Conservation (phyloP, 139 green algal species). For the Chlamydomonas sp. region DNA sequence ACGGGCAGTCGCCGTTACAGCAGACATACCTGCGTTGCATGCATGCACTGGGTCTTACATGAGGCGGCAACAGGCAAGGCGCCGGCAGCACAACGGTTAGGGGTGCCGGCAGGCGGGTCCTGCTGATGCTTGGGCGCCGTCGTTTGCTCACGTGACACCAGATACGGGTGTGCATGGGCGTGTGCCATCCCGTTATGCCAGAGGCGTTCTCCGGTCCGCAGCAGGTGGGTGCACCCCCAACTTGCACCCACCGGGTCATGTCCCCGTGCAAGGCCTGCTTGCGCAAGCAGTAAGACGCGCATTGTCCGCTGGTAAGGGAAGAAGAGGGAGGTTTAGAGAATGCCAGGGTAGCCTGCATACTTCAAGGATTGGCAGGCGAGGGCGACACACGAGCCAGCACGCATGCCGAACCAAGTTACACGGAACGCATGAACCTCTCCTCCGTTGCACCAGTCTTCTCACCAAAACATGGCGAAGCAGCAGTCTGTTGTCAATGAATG, state of each 20-base stretch:
- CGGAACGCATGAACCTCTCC: no score
- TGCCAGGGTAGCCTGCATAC: neutral
- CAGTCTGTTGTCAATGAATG: constrained; percentile 3
- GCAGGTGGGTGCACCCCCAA: neutral
- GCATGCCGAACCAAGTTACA: no score
- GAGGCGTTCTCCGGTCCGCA: neutral
- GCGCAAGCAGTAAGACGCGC: constrained; percentile 71
- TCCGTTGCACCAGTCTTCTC: neutral
- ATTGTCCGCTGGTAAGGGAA: constrained; percentile 61
- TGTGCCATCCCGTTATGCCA: neutral
- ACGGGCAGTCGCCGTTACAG: constrained; percentile 85
- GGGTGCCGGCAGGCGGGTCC: no score
- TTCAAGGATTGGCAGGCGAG: no score
- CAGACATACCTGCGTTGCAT: constrained; percentile 68
- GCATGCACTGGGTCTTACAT: neutral
- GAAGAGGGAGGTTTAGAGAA: constrained; percentile 24
- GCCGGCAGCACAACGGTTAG: no score
- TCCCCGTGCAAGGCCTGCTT: constrained; percentile 80
- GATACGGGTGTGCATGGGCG: no score
- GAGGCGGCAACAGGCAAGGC: neutral
- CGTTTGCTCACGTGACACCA: no score
- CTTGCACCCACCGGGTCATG: constrained; percentile 56
- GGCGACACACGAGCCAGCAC: no score
- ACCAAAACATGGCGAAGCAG: constrained; percentile 44
- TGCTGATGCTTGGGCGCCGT: no score